Conservation (phyloP, 495 filamentous ascomycete species). For the Xylaria scruposa region DNA sequence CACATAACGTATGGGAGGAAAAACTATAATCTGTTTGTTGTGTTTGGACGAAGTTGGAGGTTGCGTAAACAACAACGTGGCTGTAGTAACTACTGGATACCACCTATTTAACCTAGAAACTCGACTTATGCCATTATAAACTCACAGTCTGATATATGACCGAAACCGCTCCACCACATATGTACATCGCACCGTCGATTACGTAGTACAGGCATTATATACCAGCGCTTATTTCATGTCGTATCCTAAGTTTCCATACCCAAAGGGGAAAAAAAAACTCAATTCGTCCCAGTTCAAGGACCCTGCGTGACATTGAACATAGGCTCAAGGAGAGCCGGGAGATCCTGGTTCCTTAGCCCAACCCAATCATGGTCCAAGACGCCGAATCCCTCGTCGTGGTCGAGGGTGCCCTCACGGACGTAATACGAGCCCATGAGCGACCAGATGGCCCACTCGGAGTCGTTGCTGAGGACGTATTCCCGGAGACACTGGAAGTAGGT, state of each 20-base stretch:
- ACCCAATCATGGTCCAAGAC: constrained; percentile 52
- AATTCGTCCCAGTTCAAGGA: constrained; percentile 36
- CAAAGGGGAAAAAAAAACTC: not conserved
- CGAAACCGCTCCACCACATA: not conserved
- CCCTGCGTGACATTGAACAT: constrained; percentile 55
- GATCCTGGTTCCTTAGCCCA: constrained; percentile 51
- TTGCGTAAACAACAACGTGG: not conserved
- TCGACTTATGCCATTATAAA: not conserved
- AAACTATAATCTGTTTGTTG: not conserved
- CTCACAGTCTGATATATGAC: not conserved
- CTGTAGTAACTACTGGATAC: not conserved
- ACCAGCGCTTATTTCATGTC: not conserved
- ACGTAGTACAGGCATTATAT: not conserved
- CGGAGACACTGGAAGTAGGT: constrained; percentile 51
- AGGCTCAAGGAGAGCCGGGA: constrained; percentile 41
- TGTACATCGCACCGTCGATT: not conserved
- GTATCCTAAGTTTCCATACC: not conserved
- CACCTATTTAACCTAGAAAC: not conserved
- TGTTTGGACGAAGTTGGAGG: not conserved
- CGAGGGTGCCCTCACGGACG: constrained; percentile 49
- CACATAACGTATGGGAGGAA: not conserved
- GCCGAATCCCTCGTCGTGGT: constrained; percentile 54
- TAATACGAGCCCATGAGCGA: constrained; percentile 59
- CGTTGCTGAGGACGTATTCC: constrained; percentile 52
- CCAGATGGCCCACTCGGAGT: constrained; percentile 60